Evolutionary conservation across 768 basidiomycete species (phyloP), one percentile per base, ranked within the genome.

Genomic region (Solioccasus polychromus): DNA sequence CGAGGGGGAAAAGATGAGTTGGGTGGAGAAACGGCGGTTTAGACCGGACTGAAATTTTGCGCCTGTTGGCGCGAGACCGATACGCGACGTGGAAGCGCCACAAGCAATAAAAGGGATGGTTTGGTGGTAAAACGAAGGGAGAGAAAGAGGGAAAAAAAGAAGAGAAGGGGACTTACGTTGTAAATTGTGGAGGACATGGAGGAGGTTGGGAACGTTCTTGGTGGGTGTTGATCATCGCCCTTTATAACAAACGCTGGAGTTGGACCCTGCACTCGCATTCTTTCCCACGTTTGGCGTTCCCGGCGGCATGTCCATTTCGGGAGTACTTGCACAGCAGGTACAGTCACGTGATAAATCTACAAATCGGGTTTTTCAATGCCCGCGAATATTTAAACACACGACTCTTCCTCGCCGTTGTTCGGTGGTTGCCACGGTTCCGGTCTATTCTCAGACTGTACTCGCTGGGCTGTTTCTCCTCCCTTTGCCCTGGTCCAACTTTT

Each of bases 141-240:
- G 14, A 12, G 8, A 35, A 31, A 0, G 46, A 14, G 24, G 15
- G 0, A 26, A 19, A 12, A 15, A 12, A 15, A 5, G 25, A 35
- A 10, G 25, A 15, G 12, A 38, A 24, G 35, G 9, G 42, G 51
- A 67, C 66, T 67, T 50, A 67, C 66, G 44, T 67, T 67, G 61
- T 67, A 67, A 46, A 67, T 67, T 51, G 66, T 68, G 54, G 66
- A 68, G 51, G 66, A 68, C 66, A 67, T 67, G 65, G 29, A 48
- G 53, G 65, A 40, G 22, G 61, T 67, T 67, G 67, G 66, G 63
- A 66, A 68, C 59, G 63, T 55, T 59, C 63, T 52, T 59, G 60
- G 52, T 63, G 62, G 63, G 56, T 61, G 64, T 68, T 66, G 64
- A 66, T 66, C 64, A 68, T 68, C 63, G 66, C 64, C 59, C 64